Evolutionary conservation across 202 grass and related monocot genomes (phyloP), one percentile per base, ranked within the genome.

Genomic region (Saccharum hybrid): DNA sequence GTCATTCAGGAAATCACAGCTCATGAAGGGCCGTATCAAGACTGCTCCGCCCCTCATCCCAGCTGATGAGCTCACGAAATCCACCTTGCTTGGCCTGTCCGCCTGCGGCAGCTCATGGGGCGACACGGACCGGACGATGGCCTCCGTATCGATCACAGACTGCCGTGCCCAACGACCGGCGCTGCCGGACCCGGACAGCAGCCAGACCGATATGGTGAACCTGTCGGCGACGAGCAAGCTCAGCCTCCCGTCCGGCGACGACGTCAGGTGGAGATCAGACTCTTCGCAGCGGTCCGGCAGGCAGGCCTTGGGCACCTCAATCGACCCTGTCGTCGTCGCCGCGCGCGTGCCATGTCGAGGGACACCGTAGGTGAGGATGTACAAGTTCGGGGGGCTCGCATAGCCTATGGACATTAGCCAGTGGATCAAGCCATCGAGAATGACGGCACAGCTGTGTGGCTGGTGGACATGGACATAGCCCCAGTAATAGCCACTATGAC

Each of bases 191-290:
- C 7, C 71, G 18, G 15, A 30, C 23, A 30, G 45, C 46, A 37
- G 2, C 46, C 71, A 74, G 1, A 74, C 4, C 3, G 71, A n/a
- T 34, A 74, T 36, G 8, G 0, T 36, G 4, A 34, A 31, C 30
- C 15, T 56, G 16, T 38, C 31, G 1, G 10, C 30, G 48, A 57
- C 49, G 45, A 57, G 48, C 72, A 74, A 36, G 30, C 9, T 57
- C 16, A 37, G 72, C 31, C 33, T 36, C 31, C 48, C 72, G 8
- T 74, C 49, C 31, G 72, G 72, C 30, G 72, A 74, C 8, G 71
- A 3, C 5, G 30, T 30, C 48, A 74, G 23, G 60, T 30, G 19
- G 56, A 26, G 2, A 9, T 21, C 18, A n/a, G 14, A 37, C 2
- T 4, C 1, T 4, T 4, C 0, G 48, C 48, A 49, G 4, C 4